Percentiles rank a stretch among this genome's conserved stretches.
Evolutionary conservation across 805 yeast species (phyloP).

Genomic region (Groenewaldozyma tartarivorans): DNA sequence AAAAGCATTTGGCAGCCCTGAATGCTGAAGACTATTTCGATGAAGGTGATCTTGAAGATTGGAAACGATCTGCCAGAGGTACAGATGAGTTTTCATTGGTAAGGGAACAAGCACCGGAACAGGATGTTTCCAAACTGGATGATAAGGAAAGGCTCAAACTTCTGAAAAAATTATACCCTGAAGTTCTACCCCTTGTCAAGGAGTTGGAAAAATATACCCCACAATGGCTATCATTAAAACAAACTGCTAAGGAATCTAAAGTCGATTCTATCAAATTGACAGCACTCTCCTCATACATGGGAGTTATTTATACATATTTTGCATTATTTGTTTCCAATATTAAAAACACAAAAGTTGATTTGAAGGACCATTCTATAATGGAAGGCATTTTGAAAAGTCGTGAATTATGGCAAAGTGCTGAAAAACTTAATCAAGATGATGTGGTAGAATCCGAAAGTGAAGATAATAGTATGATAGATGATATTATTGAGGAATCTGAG

Average conservation of each 20-base stretch:
- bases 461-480: too few relatives aligned
- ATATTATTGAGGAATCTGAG: too few relatives aligned
- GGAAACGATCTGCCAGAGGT: conserved; percentile 54
- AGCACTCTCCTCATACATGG: conserved; percentile 72
- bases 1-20: conserved; percentile 53
- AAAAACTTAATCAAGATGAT: conserved; percentile 34
- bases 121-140: conserved; percentile 43
- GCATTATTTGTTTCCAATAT: conserved; percentile 44
- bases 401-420: conserved; percentile 85
- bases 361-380: conserved; percentile 89
- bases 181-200: conserved; percentile 63
- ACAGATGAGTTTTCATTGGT: conserved; percentile 25
- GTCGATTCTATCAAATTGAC: conserved; percentile 39
- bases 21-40: conserved; percentile 68
- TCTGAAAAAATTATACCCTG: conserved; percentile 65
- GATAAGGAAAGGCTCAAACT: conserved; percentile 43
- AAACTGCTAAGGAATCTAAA: conserved; percentile 6
- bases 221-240: conserved; percentile 16
- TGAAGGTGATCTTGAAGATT: conserved; percentile 70
- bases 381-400: conserved; percentile 70
- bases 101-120: conserved; percentile 28
- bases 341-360: conserved; percentile 36
- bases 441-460: conserved; percentile 19
- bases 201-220: conserved; percentile 42
- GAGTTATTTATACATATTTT: conserved; percentile 68